phyloP scores from a whole-genome alignment of 129 eudicot species.

The Cynara cardunculus region DNA sequence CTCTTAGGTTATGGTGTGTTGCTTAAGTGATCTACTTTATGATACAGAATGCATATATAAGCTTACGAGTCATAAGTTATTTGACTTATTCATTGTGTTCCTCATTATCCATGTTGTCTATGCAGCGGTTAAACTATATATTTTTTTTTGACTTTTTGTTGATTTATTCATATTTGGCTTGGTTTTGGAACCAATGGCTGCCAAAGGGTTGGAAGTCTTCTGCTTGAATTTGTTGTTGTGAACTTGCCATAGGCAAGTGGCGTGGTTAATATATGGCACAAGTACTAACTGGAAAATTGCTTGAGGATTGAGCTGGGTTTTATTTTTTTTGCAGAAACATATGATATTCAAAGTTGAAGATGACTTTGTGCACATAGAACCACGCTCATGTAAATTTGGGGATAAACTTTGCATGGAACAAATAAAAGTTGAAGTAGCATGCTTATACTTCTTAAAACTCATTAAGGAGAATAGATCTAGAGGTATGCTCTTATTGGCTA shows the following conservation, averaged over 20 bases:
- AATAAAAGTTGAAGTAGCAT: conserved; percentile 73
- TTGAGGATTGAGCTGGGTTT: not conserved
- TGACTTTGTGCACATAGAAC: conserved; percentile 50
- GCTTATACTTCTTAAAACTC: conserved; percentile 67
- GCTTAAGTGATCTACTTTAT: not conserved
- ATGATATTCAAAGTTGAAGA: conserved; percentile 62
- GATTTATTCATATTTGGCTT: conserved; percentile 3
- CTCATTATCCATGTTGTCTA: not conserved
- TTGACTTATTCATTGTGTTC: not conserved
- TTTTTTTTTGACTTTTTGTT: not conserved
- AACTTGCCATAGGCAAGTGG: not conserved
- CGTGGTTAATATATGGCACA: not conserved
- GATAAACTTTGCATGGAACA: conserved; percentile 48
- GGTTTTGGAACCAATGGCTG: not conserved
- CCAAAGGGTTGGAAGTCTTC: not conserved
- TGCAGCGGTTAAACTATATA: not conserved
- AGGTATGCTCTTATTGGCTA: conserved; percentile 42
- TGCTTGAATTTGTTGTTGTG: not conserved
- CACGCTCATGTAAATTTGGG: conserved; percentile 32
- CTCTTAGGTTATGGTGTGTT: conserved; percentile 7
- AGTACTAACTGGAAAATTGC: not conserved
- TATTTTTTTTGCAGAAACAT: conserved; percentile 54
- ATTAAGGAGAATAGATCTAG: conserved; percentile 62
- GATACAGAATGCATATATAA: not conserved
- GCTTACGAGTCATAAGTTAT: not conserved